Evolutionary conservation across 805 yeast species (phyloP).

Genomic region (Candida xiaguanensis): DNA sequence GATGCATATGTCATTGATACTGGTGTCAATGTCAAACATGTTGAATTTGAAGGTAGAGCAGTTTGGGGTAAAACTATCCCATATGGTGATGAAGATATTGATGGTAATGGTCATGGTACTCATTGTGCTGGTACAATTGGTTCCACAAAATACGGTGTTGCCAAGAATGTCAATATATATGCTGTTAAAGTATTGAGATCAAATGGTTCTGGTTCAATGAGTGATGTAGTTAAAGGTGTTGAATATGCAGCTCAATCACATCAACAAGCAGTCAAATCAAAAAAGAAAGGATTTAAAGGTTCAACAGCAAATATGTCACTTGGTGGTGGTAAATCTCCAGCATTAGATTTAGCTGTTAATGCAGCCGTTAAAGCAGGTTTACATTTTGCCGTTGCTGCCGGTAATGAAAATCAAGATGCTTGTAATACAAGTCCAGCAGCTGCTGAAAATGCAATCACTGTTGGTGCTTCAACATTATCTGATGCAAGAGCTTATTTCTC

Average conservation of each 20-base stretch:
- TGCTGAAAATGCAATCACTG: constrained; percentile 80
- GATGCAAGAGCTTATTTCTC: constrained; percentile 94
- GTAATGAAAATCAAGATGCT: constrained; percentile 91
- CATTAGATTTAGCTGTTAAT: constrained; percentile 81
- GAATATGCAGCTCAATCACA: constrained; percentile 80
- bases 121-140: constrained; percentile 97
- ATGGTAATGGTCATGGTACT: constrained; percentile 93
- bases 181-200: constrained; percentile 83
- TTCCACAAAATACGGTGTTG: constrained; percentile 75
- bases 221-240: constrained; percentile 81
- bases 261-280: constrained; percentile 46
- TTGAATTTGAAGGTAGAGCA: constrained; percentile 82
- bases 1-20: constrained; percentile 88
- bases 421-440: constrained; percentile 91
- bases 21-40: constrained; percentile 74
- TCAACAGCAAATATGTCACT: constrained; percentile 90
- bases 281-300: constrained; percentile 70
- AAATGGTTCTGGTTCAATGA: constrained; percentile 79
- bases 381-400: constrained; percentile 95
- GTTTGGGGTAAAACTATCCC: constrained; percentile 84
- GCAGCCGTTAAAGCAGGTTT: constrained; percentile 88
- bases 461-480: constrained; percentile 88
- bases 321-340: constrained; percentile 89
- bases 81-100: constrained; percentile 61
- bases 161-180: constrained; percentile 72